Evolutionary conservation across 179 eudicot species (phyloP), one percentile per base, ranked within the genome.

Genomic region (Silene coronaria): DNA sequence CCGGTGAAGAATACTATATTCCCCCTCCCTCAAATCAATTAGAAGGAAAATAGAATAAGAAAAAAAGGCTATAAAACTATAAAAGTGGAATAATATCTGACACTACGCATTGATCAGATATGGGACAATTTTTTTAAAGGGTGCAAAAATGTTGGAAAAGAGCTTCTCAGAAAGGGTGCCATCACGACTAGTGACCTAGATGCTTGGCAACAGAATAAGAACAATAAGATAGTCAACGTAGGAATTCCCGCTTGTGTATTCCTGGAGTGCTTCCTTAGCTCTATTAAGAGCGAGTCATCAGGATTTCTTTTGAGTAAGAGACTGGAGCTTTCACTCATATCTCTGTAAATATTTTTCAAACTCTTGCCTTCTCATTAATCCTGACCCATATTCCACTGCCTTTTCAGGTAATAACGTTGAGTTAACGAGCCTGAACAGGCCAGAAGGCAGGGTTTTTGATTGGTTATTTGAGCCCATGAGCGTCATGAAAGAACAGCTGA

Each of bases 391-490:
- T 16, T 46, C 27, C 38, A 8, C 30, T 65, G 17, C 63, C 32
- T 26, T 21, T 64, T 46, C 70, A 82, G 84, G 81, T 59, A 75
- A 78, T 70, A 64, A 82, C 16, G 74, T 82, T 0, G 81, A 78
- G 70, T 13, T 82, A 32, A 82, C 84, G 14, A 66, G 79, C 30
- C 59, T 82, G 72, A 82, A 82, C 57, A 75, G 84, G 70, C 84
- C 84, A 0, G 84, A 82, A 59, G 84, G 84, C 22, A 75, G 74
- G 67, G 79, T 82, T 23, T 78, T 82, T 75, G 84, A 82, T 71
- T 82, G 81, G 84, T 66, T 82, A 63, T 82, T 82, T 64, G 84
- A 82, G 32, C 84, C 84, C 0, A 75, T 82, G 81, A 75, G 81
- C 70, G 71, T 82, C 26, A 78, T 82, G 79, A 78, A 82, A 75